These are phyloP conservation scores for Jasminum sambac DNA, from an alignment of 257 asterid genomes.

Conservation along the genomic window DNA sequence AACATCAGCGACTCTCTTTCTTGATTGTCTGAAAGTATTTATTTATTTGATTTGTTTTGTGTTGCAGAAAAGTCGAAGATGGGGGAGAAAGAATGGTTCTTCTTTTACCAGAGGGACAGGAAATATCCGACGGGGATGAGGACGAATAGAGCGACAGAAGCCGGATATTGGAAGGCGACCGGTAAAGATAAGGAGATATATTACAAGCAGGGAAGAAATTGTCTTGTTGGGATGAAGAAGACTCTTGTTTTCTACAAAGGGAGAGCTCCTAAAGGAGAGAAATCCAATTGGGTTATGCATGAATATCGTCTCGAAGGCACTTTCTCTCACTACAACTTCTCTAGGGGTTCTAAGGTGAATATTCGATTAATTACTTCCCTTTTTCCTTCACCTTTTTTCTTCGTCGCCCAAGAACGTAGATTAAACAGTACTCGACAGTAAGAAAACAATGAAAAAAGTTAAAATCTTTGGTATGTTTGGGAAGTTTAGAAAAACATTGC, in stretches of 20 bases:
- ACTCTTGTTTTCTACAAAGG: constrained; percentile 92
- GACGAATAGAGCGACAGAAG: constrained; percentile 75
- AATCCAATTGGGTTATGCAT: constrained; percentile 86
- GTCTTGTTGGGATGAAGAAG: constrained; percentile 86
- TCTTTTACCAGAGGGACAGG: constrained; percentile 70
- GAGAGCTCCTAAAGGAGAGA: constrained; percentile 88
- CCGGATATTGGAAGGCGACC: constrained; percentile 92
- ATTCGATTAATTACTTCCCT: not conserved
- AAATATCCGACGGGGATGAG: constrained; percentile 90
- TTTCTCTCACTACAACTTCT: constrained; percentile 53
- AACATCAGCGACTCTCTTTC: no score
- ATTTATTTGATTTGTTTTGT: no score
- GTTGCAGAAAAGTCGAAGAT: constrained; percentile 66
- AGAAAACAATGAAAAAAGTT: not conserved
- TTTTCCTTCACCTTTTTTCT: not conserved
- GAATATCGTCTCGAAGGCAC: constrained; percentile 70
- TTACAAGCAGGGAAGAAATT: constrained; percentile 33
- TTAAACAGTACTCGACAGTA: not conserved
- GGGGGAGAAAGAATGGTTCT: constrained; percentile 84
- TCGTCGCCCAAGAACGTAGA: not conserved
- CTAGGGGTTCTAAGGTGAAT: constrained; percentile 66
- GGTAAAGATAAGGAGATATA: constrained; percentile 85
- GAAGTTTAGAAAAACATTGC: no score
- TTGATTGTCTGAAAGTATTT: no score
- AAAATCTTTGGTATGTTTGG: not conserved